Conservation (phyloP, 441 rosid species). For the Geranium incanum region DNA sequence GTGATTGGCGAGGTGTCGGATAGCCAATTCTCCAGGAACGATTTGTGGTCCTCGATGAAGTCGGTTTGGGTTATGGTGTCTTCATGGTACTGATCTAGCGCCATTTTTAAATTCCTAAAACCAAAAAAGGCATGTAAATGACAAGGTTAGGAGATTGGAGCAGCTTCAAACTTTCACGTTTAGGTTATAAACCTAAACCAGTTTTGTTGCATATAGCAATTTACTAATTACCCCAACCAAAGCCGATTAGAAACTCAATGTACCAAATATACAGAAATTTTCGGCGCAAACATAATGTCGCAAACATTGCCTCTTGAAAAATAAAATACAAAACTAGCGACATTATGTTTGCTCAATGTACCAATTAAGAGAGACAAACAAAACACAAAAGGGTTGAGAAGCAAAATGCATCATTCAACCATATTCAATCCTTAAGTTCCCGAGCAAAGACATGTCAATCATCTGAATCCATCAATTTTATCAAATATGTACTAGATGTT, state of each 20-base stretch:
- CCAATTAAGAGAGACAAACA: background rate
- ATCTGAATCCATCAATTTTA: background rate
- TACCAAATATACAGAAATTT: background rate
- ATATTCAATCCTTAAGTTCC: background rate
- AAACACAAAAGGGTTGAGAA: background rate
- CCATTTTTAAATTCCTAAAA: conserved; percentile 26
- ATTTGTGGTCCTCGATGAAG: conserved; percentile 18
- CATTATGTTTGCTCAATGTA: too few species aligned
- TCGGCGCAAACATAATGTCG: background rate
- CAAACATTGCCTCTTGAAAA: too few species aligned
- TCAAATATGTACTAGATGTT: background rate
- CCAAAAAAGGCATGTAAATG: conserved; percentile 18
- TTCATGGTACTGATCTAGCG: conserved; percentile 34
- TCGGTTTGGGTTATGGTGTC: conserved; percentile 26
- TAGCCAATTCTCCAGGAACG: conserved; percentile 35
- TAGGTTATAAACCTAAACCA: background rate
- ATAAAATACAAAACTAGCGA: too few species aligned
- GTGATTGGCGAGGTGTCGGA: conserved; percentile 20
- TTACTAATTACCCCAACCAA: background rate
- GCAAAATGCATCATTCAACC: background rate
- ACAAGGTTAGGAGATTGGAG: background rate
- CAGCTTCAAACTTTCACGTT: too few species aligned
- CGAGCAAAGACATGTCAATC: background rate
- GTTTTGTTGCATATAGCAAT: background rate
- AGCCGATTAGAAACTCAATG: background rate